These are phyloP conservation scores for Plantago coronopus DNA, from an alignment of 305 asterid genomes.

Conservation along the genomic window DNA sequence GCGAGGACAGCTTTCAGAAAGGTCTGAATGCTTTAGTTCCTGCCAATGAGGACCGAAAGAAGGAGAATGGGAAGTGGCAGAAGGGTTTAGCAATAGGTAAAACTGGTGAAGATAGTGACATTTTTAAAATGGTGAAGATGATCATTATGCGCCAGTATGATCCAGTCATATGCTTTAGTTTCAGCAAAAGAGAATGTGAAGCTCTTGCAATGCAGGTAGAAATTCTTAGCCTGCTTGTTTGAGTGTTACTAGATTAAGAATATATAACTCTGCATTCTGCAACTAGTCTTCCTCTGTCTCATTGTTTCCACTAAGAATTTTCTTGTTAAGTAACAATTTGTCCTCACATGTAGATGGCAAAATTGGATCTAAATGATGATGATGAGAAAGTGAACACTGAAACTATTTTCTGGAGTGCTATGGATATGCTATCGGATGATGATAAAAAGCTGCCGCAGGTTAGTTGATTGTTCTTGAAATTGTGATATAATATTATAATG, in stretches of 20 bases:
- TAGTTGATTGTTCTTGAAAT: constrained; percentile 20
- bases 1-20: constrained; percentile 96
- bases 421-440: constrained; percentile 98
- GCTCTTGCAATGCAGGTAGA: constrained; percentile 95
- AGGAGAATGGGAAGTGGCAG: constrained; percentile 72
- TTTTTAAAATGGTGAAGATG: constrained; percentile 98
- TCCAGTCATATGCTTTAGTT: constrained; percentile 97
- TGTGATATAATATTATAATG: constrained; percentile 13
- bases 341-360: constrained; percentile 66
- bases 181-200: constrained; percentile 99
- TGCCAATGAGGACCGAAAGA: constrained; percentile 50
- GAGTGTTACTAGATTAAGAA: neutral
- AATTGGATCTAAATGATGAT: constrained; percentile 81
- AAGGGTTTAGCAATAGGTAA: constrained; percentile 70
- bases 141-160: constrained; percentile 87
- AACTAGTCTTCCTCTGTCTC: neutral
- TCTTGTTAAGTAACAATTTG: constrained; percentile 15
- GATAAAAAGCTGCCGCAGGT: constrained; percentile 97
- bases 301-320: neutral
- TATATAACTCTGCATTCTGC: neutral
- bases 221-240: constrained; percentile 6
- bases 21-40: constrained; percentile 81
- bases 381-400: constrained; percentile 89
- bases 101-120: constrained; percentile 87
- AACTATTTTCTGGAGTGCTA: constrained; percentile 98